Conservation (phyloP, 169 alveolate genomes). For the Besnoitia besnoiti region DNA sequence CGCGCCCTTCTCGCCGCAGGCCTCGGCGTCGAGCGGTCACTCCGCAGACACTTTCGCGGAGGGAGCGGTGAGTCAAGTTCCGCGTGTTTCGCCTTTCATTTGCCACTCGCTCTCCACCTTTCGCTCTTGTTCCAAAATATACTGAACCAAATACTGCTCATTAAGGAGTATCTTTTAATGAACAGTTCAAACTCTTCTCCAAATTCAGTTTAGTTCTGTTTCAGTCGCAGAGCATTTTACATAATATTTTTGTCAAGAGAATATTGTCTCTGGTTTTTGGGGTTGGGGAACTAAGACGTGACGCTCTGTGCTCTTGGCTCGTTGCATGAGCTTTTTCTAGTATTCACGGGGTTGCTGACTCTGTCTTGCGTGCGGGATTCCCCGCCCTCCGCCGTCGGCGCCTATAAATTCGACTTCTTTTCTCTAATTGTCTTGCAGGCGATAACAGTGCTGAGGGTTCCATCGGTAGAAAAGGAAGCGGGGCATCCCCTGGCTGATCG, state of each 20-base stretch:
- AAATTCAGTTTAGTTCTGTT: too few relatives aligned
- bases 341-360: neutral
- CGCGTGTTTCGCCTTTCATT: too few relatives aligned
- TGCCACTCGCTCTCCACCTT: too few relatives aligned
- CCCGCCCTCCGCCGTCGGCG: too few relatives aligned
- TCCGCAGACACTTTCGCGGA: neutral
- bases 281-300: neutral
- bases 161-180: too few relatives aligned
- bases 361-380: too few relatives aligned
- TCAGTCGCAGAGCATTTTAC: too few relatives aligned
- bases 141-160: too few relatives aligned
- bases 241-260: too few relatives aligned
- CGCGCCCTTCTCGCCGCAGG: neutral
- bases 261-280: neutral
- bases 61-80: neutral
- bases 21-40: neutral
- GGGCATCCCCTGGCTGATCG: conserved; percentile 21
- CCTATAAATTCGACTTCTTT: neutral
- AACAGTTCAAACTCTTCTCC: too few relatives aligned
- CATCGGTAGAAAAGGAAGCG: neutral
- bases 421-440: neutral
- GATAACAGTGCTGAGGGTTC: neutral
- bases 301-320: neutral
- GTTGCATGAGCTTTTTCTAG: neutral
- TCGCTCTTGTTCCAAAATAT: too few relatives aligned